A percentile compares a stretch with the other conserved stretches of the same genome.
These are phyloP conservation scores for Cicer judaicum DNA, from an alignment of 306 rosid species.

Conservation along the genomic window DNA sequence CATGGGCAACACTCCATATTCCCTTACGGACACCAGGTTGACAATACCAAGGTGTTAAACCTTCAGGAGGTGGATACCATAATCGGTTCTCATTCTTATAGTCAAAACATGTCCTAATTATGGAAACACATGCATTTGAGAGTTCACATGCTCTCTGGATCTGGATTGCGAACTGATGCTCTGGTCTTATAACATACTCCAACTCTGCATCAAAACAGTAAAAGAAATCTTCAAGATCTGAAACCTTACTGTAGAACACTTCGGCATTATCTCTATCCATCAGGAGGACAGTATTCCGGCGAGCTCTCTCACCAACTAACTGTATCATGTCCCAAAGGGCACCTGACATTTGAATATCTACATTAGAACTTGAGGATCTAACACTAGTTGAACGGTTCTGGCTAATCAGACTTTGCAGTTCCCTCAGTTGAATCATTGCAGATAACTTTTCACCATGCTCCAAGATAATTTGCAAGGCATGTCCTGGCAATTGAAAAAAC, in stretches of 20 bases:
- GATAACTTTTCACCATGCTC: conserved; percentile 97
- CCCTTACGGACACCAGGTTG: conserved; percentile 82
- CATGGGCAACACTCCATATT: conserved; percentile 75
- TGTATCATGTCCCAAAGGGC: conserved; percentile 98
- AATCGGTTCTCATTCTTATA: conserved; percentile 76
- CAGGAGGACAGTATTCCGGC: conserved; percentile 85
- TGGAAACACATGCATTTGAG: conserved; percentile 80
- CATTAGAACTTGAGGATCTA: conserved; percentile 55
- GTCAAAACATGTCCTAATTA: conserved; percentile 67
- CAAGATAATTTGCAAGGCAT: conserved; percentile 80
- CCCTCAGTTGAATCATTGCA: conserved; percentile 92
- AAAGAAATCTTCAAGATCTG: conserved; percentile 87
- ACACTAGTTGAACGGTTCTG: conserved; percentile 69
- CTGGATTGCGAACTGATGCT: conserved; percentile 69
- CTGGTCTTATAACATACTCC: conserved; percentile 71
- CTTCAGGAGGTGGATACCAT: conserved; percentile 98
- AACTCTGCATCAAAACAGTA: conserved; percentile 81
- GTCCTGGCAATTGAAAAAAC: conserved; percentile 57
- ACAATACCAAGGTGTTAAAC: conserved; percentile 92
- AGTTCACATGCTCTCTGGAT: conserved; percentile 89
- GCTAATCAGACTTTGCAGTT: conserved; percentile 75
- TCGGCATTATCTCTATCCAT: conserved; percentile 99
- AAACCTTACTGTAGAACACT: conserved; percentile 95
- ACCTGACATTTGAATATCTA: conserved; percentile 74
- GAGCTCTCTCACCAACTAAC: conserved; percentile 90